Evolutionary conservation across 2,329 filamentous ascomycete genomes (phyloP), one percentile per base, ranked within the genome.

Genomic region (Diaporthe destruens): DNA sequence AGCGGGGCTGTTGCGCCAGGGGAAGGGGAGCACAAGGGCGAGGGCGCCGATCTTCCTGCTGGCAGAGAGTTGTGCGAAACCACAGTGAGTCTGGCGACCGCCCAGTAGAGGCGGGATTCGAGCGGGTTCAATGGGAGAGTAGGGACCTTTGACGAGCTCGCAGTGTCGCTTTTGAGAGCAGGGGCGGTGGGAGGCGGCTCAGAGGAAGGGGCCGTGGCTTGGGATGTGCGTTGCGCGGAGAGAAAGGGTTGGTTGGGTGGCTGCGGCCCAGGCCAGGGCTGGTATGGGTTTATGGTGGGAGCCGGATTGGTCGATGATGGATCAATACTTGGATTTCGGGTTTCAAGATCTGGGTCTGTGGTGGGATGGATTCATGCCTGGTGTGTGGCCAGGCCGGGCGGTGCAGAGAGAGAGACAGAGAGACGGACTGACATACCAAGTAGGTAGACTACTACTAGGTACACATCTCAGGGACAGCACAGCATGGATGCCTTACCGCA

Each of bases 291-390:
- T 66, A 47, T 11, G 47, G 11, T 66, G n/a, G 61, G 61, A 23
- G 47, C 32, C 47, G 61, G 61, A 39, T 66, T 66, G 61, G 61
- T 53, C 8, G 61, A 53, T 32, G 47, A 44, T 20, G 61, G 61
- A 29, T 39, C n/a, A 53, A 25, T 39, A 51, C 61, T 66, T 25
- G 20, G 47, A 53, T 39, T 66, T 66, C n/a, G 44, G 39, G 61
- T 66, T 66, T 66, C 61, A 66, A 66, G 61, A 53, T 34, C 47
- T 53, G 47, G 61, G 61, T 66, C 61, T 39, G 61, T 53, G 61
- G 61, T 66, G 61, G 61, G 61, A 66, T 66, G 61, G 61, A 66
- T 66, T 66, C 61, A 66, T 66, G 61, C 61, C 47, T 49, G 25
- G 44, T 51, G 20, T 49, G n/a, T 44, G 14, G 39, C 14, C 56